phyloP scores from a whole-genome alignment of 495 filamentous ascomycete species.

The Xylaria scruposa region DNA sequence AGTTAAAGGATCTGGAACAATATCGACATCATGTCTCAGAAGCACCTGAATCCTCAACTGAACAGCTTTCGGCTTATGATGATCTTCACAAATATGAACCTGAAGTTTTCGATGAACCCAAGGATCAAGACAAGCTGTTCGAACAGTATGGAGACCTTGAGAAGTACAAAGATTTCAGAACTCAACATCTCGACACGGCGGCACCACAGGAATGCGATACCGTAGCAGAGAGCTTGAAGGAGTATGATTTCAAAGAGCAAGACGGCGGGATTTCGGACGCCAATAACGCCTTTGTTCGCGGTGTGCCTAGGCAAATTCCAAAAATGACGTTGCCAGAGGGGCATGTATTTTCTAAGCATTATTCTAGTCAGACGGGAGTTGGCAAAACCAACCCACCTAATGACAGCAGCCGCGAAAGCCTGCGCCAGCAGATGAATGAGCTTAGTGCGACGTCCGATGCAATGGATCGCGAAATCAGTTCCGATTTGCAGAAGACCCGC shows the following conservation, averaged over 20 bases:
- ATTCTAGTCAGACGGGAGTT: neutral
- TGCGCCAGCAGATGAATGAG: conserved; percentile 26
- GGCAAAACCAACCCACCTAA: neutral
- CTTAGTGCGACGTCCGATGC: conserved; percentile 28
- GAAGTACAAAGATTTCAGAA: conserved; percentile 34
- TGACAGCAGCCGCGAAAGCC: conserved; percentile 3
- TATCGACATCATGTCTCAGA: conserved; percentile 28
- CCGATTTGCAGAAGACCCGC: conserved; percentile 34
- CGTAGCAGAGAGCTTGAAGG: conserved; percentile 37
- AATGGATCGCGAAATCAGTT: conserved; percentile 33
- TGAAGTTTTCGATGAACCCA: conserved; percentile 39
- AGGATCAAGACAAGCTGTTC: conserved; percentile 35
- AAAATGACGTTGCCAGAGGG: conserved; percentile 19
- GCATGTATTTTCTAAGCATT: conserved; percentile 16
- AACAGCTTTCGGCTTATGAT: conserved; percentile 27
- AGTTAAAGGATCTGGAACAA: conserved; percentile 38
- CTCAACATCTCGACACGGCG: conserved; percentile 30
- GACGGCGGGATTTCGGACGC: neutral
- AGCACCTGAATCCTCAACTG: neutral
- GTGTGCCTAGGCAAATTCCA: neutral
- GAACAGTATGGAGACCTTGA: conserved; percentile 42
- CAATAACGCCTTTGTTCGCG: neutral
- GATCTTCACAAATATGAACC: conserved; percentile 46
- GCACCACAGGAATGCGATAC: conserved; percentile 29
- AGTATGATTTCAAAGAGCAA: conserved; percentile 36